These are phyloP conservation scores for Sordariomycetes sp. DNA, from an alignment of 2,329 filamentous ascomycete species.

Conservation along the genomic window DNA sequence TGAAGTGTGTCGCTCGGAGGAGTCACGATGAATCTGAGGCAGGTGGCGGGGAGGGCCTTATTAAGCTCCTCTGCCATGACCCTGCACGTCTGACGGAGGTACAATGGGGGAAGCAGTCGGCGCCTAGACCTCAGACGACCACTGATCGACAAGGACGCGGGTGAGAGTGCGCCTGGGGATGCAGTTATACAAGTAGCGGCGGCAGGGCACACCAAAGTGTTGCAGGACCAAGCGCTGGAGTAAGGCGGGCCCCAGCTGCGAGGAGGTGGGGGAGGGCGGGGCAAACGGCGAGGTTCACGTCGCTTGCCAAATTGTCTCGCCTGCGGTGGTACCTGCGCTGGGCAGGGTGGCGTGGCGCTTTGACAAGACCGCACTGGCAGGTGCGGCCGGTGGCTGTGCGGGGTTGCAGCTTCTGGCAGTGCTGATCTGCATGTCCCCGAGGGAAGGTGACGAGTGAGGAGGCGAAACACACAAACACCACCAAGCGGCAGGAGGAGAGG, in stretches of 20 bases:
- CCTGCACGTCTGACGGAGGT: neutral
- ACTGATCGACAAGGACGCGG: neutral
- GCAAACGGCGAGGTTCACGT: neutral
- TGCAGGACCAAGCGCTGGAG: neutral
- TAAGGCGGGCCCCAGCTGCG: neutral
- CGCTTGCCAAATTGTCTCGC: no score
- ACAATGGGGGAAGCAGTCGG: neutral
- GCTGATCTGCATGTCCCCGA: no score
- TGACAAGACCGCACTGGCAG: no score
- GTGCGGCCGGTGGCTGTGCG: no score
- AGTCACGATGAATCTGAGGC: neutral
- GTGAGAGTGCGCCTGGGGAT: neutral
- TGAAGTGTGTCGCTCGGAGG: neutral
- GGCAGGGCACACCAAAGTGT: neutral
- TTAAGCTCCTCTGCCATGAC: neutral
- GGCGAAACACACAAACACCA: no score
- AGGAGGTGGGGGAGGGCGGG: neutral
- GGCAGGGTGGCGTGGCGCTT: no score
- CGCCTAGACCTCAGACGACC: neutral
- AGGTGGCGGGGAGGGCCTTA: neutral
- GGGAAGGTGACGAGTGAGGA: no score
- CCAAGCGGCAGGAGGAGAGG: neutral
- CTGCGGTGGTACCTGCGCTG: no score
- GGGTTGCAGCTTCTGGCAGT: no score
- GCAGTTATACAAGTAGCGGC: neutral